Base-by-base conservation (phyloP, 768 basidiomycete species). In the Leucocoprinus birnbaumii region DNA sequence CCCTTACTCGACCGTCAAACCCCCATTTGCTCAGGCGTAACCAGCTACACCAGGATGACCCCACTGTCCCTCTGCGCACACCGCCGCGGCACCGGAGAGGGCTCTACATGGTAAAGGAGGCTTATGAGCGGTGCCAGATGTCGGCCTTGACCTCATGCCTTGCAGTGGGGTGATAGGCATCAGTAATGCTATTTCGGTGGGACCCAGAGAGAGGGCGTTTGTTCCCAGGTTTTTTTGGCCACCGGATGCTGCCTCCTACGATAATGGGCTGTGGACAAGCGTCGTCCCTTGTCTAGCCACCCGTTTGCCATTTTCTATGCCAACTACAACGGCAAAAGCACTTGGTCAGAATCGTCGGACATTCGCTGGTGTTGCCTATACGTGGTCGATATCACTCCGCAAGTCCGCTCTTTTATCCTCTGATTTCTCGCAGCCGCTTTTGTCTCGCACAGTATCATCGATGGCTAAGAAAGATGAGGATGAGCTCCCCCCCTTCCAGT, bases 31-130 rank as follows among this genome's bases (percentile, higher is more conserved):
- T 67, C n/a, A n/a, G n/a, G n/a, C n/a, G n/a, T n/a, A 71, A 73
- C 45, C 61, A 65, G 13, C 64, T 64, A 18, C 65, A 60, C 43
- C 63, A 66, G 53, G 73, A 69, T n/a, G 59, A 76, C 14, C 59
- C 73, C 25, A 89, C 85, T 0, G 68, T 91, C 1, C 89, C 89
- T 7, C 71, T 91, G 14, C 83, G 89, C 40, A 74, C 83, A n/a
- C n/a, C n/a, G n/a, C 10, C 91, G 89, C 66, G 91, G 89, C 62
- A 65, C 75, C 8, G 78, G 82, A 41, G 91, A 89, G n/a, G 63
- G 75, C 31, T 80, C 80, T 19, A 66, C 74, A 1, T 89, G 85
- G 85, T n/a, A 79, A 53, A 84, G 83, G 62, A 79, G 72, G 62
- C 89, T 87, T 65, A 77, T 84, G 2, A 76, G 77, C 31, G 83